phyloP scores from a whole-genome alignment of 495 filamentous ascomycete genomes.

The Tuber calosporum region DNA sequence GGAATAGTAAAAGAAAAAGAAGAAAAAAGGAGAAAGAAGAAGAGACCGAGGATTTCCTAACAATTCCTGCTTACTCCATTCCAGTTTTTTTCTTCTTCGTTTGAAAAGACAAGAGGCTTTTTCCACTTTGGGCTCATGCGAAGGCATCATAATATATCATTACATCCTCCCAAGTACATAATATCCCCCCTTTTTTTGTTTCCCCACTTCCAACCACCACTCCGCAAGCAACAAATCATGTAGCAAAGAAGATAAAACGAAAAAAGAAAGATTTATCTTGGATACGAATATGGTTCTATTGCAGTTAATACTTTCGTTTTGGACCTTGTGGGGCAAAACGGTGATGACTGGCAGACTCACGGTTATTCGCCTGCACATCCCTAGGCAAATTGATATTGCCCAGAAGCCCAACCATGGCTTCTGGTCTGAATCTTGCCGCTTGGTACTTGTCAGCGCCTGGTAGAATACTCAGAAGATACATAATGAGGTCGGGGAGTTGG shows the following conservation, averaged over 20 bases:
- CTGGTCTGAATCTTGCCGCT: conserved; percentile 58
- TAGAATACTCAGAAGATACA: conserved; percentile 73
- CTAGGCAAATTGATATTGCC: conserved; percentile 57
- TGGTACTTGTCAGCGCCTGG: conserved; percentile 68
- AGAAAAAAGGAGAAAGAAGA: background rate
- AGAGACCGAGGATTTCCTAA: background rate
- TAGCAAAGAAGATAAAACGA: background rate
- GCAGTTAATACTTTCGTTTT: conserved; percentile 4
- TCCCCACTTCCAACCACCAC: background rate
- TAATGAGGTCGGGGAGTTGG: conserved; percentile 68
- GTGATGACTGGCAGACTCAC: conserved; percentile 18
- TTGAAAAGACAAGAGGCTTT: background rate
- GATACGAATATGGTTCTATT: conserved; percentile 31
- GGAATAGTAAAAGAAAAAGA: background rate
- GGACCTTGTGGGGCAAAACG: background rate
- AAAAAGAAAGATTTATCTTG: conserved; percentile 21
- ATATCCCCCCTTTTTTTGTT: background rate
- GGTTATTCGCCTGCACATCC: conserved; percentile 40
- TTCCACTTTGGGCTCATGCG: background rate
- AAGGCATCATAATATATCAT: conserved; percentile 2
- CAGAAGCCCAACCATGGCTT: conserved; percentile 66
- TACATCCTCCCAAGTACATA: conserved; percentile 3
- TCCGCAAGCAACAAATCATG: background rate
- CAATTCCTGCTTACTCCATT: background rate
- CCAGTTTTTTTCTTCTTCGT: background rate